Base-by-base conservation (phyloP, 2,329 filamentous ascomycete species). In the Chalaropsis thielavioides region DNA sequence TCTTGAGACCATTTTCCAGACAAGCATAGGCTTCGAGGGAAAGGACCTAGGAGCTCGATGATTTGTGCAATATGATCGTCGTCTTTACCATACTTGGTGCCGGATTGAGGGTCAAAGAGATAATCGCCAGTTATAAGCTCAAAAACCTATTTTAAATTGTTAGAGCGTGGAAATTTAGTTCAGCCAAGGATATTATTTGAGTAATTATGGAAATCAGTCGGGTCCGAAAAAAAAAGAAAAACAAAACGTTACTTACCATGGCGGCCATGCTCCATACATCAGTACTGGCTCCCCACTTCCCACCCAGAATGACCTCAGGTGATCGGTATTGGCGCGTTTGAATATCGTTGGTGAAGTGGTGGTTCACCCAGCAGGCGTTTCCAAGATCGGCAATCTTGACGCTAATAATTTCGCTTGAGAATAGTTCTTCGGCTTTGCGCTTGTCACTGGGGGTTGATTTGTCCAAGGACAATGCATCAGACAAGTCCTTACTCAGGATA, bases 251-350 rank as follows among this genome's bases (percentile, higher is more conserved):
- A 73, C 84, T 71, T 81, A 97, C 94, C 94, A 99, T 99, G 70
- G 89, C 89, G 67, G 94, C 92, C 94, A 99, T 99, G 76, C 92
- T 97, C 94, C 94, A 99, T 7, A 97, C 89, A 76, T 99, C 94
- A 1, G 94, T 97, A 73, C 92, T 97, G n/a, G 94, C 94, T 70
- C 94, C 94, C 94, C 94, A 99, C 79, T 97, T 97, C 2, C 91
- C 85, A 46, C 94, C 94, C 22, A 99, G 79, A 67, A 99, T 97
- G 65, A 99, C 94, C 76, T 99, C 94, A 1, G 94, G 94, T 1
- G 94, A 97, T 66, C 94, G 83, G 75, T 99, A 99, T 76, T 99
- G 94, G 72, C 94, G 83, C 8, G 94, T 99, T 75, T 99, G 94
- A 71, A 99, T 99, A 74, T 99, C 94, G 73, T 99, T 96, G 72